Base-by-base conservation (phyloP, 306 rosid species). In the Cucumis melo region DNA sequence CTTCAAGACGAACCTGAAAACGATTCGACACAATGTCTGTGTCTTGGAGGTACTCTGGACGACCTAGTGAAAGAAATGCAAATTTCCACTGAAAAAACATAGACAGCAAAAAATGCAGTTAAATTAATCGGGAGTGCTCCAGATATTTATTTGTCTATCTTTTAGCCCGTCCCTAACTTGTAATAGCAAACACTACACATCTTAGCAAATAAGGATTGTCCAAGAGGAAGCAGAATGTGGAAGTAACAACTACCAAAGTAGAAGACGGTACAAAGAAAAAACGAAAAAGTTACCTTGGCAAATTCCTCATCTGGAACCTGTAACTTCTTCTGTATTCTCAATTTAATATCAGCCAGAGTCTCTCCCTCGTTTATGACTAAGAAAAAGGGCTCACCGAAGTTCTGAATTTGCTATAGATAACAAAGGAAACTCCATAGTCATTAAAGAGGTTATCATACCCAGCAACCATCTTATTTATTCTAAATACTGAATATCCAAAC, bases 321-420 rank as follows among this genome's bases (percentile, higher is more conserved):
- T 61, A 90, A 89, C 81, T 87, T 92, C 83, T 85, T 87, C 79
- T 92, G 96, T 79, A 92, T 83, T 66, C 96, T 83, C 77, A 24
- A 82, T 80, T 81, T 90, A 77, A 92, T 86, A 78, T 92, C 95
- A 53, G 90, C 82, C 81, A 92, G 86, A 50, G 88, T 87, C 79
- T 92, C 98, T 21, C 90, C 91, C 82, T 92, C 98, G 74, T 61
- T 93, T 78, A 92, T 92, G 77, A 92, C 98, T 89, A 92, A 80
- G 86, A 92, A 91, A 68, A 92, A 92, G 19, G 98, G 98, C 81
- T 92, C 98, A 54, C 98, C 98, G 23, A 92, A 92, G 80, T 90
- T 89, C 78, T 92, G 96, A 84, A 92, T 86, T 88, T 90, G 96
- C 98, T 92, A 84, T 64, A 51, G 63, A 78, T 68, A 75, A 73